A percentile compares a stretch with the other conserved stretches of the same genome.
Conservation (phyloP, 352 stramenopile species). For the Phytopythium kandeliae region DNA sequence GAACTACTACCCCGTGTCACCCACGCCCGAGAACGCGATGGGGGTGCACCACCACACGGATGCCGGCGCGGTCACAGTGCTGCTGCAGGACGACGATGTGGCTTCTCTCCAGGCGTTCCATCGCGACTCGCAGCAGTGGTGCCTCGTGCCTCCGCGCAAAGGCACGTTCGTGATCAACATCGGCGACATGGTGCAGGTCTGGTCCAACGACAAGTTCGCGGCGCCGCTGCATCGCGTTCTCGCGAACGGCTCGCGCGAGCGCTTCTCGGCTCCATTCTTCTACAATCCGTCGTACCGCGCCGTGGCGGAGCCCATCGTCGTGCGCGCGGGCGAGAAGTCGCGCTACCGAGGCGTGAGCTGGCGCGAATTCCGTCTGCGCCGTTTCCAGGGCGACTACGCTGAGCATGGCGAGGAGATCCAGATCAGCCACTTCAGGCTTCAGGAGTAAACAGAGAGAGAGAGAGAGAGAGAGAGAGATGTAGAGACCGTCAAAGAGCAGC, state of each 20-base stretch:
- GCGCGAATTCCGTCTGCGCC: constrained; percentile 84
- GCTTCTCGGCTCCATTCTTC: constrained; percentile 60
- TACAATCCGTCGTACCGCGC: constrained; percentile 67
- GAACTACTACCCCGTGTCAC: constrained; percentile 88
- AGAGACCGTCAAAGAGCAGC: too few species aligned
- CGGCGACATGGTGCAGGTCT: constrained; percentile 55
- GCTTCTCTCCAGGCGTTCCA: constrained; percentile 53
- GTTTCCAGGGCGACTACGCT: constrained; percentile 90
- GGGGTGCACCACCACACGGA: constrained; percentile 63
- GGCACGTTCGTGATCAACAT: constrained; percentile 61
- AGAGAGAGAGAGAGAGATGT: too few species aligned
- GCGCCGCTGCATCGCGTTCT: constrained; percentile 52
- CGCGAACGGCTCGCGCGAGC: constrained; percentile 21
- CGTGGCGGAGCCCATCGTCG: constrained; percentile 56
- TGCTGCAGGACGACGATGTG: constrained; percentile 62
- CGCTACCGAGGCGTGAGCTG: constrained; percentile 76
- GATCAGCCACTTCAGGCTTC: constrained; percentile 71
- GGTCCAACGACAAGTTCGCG: constrained; percentile 47
- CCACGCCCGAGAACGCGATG: constrained; percentile 40
- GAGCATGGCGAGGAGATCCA: constrained; percentile 92
- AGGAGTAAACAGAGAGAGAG: too few species aligned
- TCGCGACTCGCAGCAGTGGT: constrained; percentile 38
- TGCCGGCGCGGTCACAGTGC: constrained; percentile 44
- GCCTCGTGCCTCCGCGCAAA: constrained; percentile 30
- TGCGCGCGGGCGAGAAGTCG: constrained; percentile 22